Conservation (phyloP, 768 basidiomycete species). For the Hydnomerulius pinastri region DNA sequence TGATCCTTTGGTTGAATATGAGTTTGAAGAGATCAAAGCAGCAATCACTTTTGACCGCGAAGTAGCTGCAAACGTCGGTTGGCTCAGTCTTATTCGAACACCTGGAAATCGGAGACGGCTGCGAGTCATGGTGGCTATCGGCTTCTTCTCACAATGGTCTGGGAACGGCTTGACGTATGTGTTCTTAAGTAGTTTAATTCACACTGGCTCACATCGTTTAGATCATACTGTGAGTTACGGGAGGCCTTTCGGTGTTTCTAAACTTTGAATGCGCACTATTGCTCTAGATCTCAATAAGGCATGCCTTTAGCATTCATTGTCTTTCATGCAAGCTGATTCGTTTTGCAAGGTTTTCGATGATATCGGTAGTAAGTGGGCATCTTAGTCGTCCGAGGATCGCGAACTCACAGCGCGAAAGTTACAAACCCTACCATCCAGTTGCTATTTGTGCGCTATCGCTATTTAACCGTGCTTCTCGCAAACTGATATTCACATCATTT, state of each 20-base stretch:
- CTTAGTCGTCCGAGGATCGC: background rate
- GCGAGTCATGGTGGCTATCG: constrained; percentile 57
- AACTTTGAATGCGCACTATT: background rate
- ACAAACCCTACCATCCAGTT: constrained; percentile 46
- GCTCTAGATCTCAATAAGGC: constrained; percentile 47
- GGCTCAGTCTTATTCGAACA: constrained; percentile 46
- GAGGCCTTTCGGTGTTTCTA: background rate
- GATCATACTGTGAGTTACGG: constrained; percentile 33
- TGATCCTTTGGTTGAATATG: constrained; percentile 60
- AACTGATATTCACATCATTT: background rate
- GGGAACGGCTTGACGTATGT: constrained; percentile 49
- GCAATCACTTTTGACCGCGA: constrained; percentile 48
- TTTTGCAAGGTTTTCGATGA: constrained; percentile 53
- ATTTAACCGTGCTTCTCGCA: background rate
- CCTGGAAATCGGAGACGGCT: constrained; percentile 56
- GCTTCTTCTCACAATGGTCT: constrained; percentile 62
- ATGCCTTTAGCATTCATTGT: too few species aligned
- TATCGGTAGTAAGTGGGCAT: constrained; percentile 44
- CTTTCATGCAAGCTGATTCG: too few species aligned
- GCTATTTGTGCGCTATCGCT: constrained; percentile 34
- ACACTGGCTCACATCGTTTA: background rate
- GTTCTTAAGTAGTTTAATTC: background rate
- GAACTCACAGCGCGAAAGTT: constrained; percentile 28
- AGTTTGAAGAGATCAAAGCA: constrained; percentile 66
- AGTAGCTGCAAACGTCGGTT: constrained; percentile 44